Conservation (phyloP, 1,139 yeast genomes). For the Blastobotrys buckinghamii region DNA sequence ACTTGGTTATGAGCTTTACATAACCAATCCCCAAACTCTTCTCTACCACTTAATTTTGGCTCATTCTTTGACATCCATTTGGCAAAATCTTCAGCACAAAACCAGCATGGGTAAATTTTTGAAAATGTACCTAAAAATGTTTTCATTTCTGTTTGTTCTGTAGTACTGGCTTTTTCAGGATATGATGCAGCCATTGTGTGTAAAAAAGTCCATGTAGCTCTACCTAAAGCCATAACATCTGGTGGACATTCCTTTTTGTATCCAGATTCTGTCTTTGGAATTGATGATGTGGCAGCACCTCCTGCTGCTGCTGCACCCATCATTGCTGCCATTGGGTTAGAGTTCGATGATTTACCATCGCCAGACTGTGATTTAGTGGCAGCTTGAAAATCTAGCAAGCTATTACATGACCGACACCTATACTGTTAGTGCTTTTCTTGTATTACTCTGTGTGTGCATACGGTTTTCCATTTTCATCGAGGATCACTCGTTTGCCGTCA, state of each 20-base stretch:
- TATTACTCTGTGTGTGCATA: slow-evolving; percentile 47
- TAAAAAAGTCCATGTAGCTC: slow-evolving; percentile 86
- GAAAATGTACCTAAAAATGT: slow-evolving; percentile 68
- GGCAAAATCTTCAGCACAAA: slow-evolving; percentile 83
- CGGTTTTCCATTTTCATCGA: slow-evolving; percentile 90
- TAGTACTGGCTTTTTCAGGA: slow-evolving; percentile 59
- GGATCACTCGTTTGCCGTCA: slow-evolving; percentile 62
- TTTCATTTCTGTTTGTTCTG: slow-evolving; percentile 65
- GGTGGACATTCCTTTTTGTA: slow-evolving; percentile 62
- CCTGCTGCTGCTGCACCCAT: slow-evolving; percentile 18
- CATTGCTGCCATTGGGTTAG: slow-evolving; percentile 14
- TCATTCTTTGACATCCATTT: slow-evolving; percentile 53
- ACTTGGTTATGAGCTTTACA: slow-evolving; percentile 95
- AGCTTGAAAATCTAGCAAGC: slow-evolving; percentile 67
- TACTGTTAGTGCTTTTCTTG: too few relatives aligned
- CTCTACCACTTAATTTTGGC: slow-evolving; percentile 66
- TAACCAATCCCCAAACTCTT: slow-evolving; percentile 82
- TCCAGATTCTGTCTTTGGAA: slow-evolving; percentile 14
- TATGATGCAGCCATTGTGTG: slow-evolving; percentile 90
- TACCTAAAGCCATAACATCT: slow-evolving; percentile 75
- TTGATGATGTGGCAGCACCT: not conserved
- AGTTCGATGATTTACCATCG: not conserved
- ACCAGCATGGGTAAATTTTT: slow-evolving; percentile 88
- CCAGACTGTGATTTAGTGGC: slow-evolving; percentile 33
- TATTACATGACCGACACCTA: slow-evolving; percentile 80